A percentile compares a stretch with the other conserved stretches of the same genome.
phyloP scores from a whole-genome alignment of 495 filamentous ascomycete genomes.

The Hyphodiscus hymeniophilus region DNA sequence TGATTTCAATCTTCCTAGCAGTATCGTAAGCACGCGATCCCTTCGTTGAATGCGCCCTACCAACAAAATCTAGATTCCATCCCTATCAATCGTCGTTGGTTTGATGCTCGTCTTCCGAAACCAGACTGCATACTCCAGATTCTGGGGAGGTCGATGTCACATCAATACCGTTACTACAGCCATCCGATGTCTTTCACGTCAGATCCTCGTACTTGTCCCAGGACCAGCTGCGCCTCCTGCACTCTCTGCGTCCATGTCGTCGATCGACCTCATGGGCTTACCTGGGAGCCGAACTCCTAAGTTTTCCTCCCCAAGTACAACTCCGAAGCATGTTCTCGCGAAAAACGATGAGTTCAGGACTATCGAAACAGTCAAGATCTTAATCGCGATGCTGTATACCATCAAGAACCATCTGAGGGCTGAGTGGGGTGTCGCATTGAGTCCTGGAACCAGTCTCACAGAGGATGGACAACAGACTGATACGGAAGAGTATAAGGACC shows the following conservation, averaged over 20 bases:
- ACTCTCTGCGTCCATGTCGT: conserved; percentile 3
- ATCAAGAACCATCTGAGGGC: conserved; percentile 69
- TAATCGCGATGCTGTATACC: conserved; percentile 66
- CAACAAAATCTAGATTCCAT: conserved; percentile 45
- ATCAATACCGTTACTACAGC: conserved; percentile 42
- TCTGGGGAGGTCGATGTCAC: conserved; percentile 58
- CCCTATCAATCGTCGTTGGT: conserved; percentile 72
- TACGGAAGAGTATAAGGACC: conserved; percentile 50
- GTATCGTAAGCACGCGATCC: conserved; percentile 40
- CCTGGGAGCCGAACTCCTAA: not conserved
- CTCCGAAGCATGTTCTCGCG: conserved; percentile 19
- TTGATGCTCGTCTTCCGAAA: conserved; percentile 78
- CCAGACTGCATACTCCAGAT: conserved; percentile 58
- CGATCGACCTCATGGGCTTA: not conserved
- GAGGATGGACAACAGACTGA: conserved; percentile 37
- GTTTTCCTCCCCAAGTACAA: not conserved
- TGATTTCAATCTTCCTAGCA: conserved; percentile 51
- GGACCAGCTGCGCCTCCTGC: conserved; percentile 12
- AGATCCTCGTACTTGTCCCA: conserved; percentile 19
- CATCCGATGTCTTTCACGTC: conserved; percentile 18
- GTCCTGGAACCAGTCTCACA: conserved; percentile 34
- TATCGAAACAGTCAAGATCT: conserved; percentile 35
- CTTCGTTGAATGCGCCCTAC: not conserved
- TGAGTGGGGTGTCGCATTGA: conserved; percentile 55
- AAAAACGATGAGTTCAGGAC: conserved; percentile 44